Evolutionary conservation across 2,329 filamentous ascomycete species (phyloP), one percentile per base, ranked within the genome.

Genomic region (Sarocladium kiliense): DNA sequence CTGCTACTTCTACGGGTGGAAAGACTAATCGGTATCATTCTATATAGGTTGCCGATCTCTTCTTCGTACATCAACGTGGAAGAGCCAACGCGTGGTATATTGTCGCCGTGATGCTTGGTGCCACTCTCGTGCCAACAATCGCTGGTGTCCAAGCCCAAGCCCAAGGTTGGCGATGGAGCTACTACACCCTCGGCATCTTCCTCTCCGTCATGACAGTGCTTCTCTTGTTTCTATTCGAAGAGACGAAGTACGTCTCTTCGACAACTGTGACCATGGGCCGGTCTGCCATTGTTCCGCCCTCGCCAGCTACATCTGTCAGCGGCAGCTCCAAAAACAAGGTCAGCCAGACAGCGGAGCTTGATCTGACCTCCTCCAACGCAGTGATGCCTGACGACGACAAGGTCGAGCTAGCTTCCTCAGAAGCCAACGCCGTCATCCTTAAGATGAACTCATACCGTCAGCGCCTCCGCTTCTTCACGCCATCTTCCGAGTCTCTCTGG

Each of bases 1-100:
- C n/a, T n/a, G n/a, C n/a, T n/a, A n/a, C n/a, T n/a, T n/a, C n/a
- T n/a, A n/a, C n/a, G n/a, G n/a, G n/a, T n/a, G n/a, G n/a, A n/a
- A n/a, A n/a, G n/a, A n/a, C 25, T 64, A n/a, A 59, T 62, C 34
- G 54, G 39, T 1, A 32, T 44, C 49, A 58, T 57, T 14, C 6
- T 66, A 1, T 65, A 3, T 69, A 71, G 42, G 68, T 74, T 25
- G 60, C 63, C 6, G 68, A 71, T 57, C 41, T 70, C 1, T 68
- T 68, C 57, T 67, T 67, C 42, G 59, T 67, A 0, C 66, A 68
- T 36, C 60, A 68, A 18, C 44, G 44, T 27, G 44, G 44, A 27
- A 26, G 23, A 9, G 44, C 44, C 21, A 47, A 47, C 25, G 44
- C 23, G 3, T 27, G 23, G 23, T 47, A 47, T 18, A 27, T 47